These are phyloP conservation scores for Coffea eugenioides DNA, from an alignment of 257 asterid species.

Conservation along the genomic window DNA sequence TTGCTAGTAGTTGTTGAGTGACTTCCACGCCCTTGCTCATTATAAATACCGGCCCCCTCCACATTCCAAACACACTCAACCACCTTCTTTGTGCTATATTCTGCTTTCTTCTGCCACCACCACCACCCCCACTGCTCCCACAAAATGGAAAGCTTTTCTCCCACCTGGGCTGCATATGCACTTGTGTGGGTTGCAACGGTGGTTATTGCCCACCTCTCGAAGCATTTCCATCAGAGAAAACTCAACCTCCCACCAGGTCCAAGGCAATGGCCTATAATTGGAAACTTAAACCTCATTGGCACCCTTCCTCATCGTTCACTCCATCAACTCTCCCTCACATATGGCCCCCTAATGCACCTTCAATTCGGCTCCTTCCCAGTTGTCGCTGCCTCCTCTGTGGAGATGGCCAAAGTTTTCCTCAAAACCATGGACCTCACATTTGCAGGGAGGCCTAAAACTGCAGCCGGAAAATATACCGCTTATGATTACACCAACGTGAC, in stretches of 20 bases:
- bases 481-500: conserved; percentile 35
- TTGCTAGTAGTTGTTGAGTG: no score
- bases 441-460: conserved; percentile 31
- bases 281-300: conserved; percentile 33
- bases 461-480: conserved; percentile 40
- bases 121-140: no score
- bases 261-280: conserved; percentile 42
- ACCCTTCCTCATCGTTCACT: conserved; percentile 35
- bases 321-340: conserved; percentile 29
- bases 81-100: no score
- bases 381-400: conserved; percentile 33
- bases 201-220: conserved; percentile 16
- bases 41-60: no score
- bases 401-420: conserved; percentile 37
- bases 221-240: conserved; percentile 22
- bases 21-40: no score
- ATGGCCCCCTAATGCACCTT: conserved; percentile 38
- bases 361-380: conserved; percentile 37
- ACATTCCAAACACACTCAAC: no score
- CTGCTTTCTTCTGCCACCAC: no score
- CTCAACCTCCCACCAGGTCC: conserved; percentile 41
- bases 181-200: neutral
- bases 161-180: no score
- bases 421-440: conserved; percentile 37
- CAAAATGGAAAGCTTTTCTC: no score